Conservation (phyloP, 768 basidiomycete genomes). For the Xerocomellus dryophilus region DNA sequence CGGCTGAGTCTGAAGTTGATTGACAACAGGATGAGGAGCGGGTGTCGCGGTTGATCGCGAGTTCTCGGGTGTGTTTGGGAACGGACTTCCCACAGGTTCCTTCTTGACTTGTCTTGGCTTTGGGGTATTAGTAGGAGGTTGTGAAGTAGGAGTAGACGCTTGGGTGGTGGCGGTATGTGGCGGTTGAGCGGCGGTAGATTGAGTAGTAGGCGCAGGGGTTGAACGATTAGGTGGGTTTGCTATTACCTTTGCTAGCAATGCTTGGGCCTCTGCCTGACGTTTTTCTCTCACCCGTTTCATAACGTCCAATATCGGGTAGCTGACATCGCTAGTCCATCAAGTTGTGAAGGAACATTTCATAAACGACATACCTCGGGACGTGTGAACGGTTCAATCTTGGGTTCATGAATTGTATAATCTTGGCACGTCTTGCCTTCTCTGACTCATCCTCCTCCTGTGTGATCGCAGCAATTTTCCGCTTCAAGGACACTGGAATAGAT, state of each 20-base stretch:
- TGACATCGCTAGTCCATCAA: conserved; percentile 23
- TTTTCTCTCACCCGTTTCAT: conserved; percentile 33
- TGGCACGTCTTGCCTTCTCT: conserved; percentile 66
- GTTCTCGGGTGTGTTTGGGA: conserved; percentile 29
- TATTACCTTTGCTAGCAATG: conserved; percentile 24
- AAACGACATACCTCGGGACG: conserved; percentile 46
- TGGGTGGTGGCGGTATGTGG: conserved; percentile 33
- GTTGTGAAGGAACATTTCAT: background rate
- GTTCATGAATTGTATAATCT: conserved; percentile 79
- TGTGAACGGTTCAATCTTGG: conserved; percentile 48
- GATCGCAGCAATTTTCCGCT: conserved; percentile 67
- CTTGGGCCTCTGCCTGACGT: conserved; percentile 26
- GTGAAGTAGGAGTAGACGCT: conserved; percentile 28
- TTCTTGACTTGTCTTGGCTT: conserved; percentile 30
- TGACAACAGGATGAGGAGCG: conserved; percentile 31
- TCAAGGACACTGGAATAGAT: conserved; percentile 67
- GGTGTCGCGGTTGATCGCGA: conserved; percentile 31
- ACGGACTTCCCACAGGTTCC: conserved; percentile 27
- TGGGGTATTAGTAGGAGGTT: conserved; percentile 24
- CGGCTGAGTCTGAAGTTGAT: conserved; percentile 32
- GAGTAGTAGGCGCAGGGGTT: conserved; percentile 29
- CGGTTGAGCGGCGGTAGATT: conserved; percentile 35
- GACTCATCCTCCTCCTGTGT: conserved; percentile 76
- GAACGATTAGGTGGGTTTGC: conserved; percentile 31
- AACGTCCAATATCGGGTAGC: conserved; percentile 59